Evolutionary conservation across 2,329 filamentous ascomycete species (phyloP), one percentile per base, ranked within the genome.

Genomic region (Diplodia intermedia): DNA sequence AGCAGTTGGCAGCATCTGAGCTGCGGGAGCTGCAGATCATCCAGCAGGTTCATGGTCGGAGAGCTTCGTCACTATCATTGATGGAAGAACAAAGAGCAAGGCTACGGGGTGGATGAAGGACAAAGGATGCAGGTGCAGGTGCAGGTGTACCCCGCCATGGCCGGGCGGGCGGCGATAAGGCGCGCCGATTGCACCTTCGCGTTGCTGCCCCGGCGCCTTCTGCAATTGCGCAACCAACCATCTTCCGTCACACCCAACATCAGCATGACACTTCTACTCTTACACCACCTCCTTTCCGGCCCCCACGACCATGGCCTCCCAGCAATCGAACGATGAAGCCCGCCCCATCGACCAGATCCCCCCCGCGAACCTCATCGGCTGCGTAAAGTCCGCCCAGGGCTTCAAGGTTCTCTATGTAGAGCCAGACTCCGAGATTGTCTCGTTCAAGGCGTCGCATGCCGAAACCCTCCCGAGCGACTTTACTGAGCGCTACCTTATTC

Each of bases 281-380:
- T 20, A n/a, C 29, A 26, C 29, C 29, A 63, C 60, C 8, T 5
- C 26, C 14, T n/a, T 11, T 18, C 14, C 18, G 56, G 40, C 33
- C n/a, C 55, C 11, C 60, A 31, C 7, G 6, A 52, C 26, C 60
- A 63, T 63, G 60, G 40, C 29, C 29, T 23, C 47, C n/a, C 50
- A 47, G 14, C 43, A 52, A 31, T 36, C 60, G 4, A 31, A 38
- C 12, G 29, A 9, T 43, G 43, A 50, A 9, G 11, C 38, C 40
- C 4, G 2, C 11, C 18, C 29, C 8, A 12, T 63, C 47, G 26
- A 15, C 14, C 29, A 52, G 11, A 52, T 52, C 8, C 60, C 60
- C n/a, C 1, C 43, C n/a, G 29, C 60, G 8, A 63, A 52, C 33
- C n/a, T 67, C 43, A 43, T 67, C 40, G 65, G 54, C 65, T 67